phyloP scores from a whole-genome alignment of 1,139 yeast genomes.

The Torulaspora globosa region DNA sequence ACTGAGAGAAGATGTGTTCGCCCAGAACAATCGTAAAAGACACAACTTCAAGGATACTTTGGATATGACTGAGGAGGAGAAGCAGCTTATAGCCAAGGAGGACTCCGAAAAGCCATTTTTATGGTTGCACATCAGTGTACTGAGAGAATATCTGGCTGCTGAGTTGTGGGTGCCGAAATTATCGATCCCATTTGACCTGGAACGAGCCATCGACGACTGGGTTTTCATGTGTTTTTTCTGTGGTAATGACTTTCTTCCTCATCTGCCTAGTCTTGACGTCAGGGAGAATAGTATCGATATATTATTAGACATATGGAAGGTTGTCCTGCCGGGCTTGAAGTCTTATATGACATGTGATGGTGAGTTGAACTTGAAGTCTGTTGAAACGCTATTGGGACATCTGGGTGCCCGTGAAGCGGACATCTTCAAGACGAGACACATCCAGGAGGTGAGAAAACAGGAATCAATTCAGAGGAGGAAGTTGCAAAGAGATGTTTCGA shows the following conservation, averaged over 20 bases:
- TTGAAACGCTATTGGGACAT: slow-evolving; percentile 61
- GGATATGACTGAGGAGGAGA: slow-evolving; percentile 59
- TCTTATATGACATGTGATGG: slow-evolving; percentile 92
- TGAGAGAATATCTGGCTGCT: slow-evolving; percentile 81
- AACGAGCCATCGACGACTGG: slow-evolving; percentile 98
- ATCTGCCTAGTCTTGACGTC: slow-evolving; percentile 89
- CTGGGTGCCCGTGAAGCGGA: slow-evolving; percentile 73
- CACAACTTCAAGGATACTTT: slow-evolving; percentile 48
- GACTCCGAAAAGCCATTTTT: slow-evolving; percentile 80
- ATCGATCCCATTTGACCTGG: slow-evolving; percentile 77
- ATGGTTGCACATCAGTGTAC: slow-evolving; percentile 86
- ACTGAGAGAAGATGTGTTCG: slow-evolving; percentile 93
- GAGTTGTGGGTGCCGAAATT: slow-evolving; percentile 71
- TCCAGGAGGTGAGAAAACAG: slow-evolving; percentile 61
- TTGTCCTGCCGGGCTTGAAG: slow-evolving; percentile 57
- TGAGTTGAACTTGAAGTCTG: slow-evolving; percentile 65
- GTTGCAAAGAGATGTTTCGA: slow-evolving; percentile 44
- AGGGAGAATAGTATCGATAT: slow-evolving; percentile 90
- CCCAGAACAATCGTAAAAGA: slow-evolving; percentile 52
- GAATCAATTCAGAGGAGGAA: slow-evolving; percentile 61
- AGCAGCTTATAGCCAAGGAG: slow-evolving; percentile 48
- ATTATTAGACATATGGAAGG: slow-evolving; percentile 79
- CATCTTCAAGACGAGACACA: slow-evolving; percentile 68
- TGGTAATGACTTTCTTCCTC: slow-evolving; percentile 98
- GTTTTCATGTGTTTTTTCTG: slow-evolving; percentile 97